These are phyloP conservation scores for Tirmania nivea DNA, from an alignment of 495 filamentous ascomycete genomes.

Conservation along the genomic window DNA sequence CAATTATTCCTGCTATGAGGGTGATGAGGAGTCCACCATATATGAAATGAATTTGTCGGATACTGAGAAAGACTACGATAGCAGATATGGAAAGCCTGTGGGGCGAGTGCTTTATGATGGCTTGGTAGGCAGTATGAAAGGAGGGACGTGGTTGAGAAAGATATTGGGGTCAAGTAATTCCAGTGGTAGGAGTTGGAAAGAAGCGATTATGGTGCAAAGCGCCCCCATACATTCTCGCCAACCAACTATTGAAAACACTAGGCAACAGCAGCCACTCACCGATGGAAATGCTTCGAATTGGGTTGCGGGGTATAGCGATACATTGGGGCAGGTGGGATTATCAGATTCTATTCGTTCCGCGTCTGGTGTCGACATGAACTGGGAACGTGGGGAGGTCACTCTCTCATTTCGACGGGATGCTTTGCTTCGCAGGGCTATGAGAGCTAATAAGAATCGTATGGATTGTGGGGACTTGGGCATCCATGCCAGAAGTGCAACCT, in stretches of 20 bases:
- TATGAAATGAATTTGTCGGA: too few species aligned
- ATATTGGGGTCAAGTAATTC: background rate
- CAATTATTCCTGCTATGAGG: too few species aligned
- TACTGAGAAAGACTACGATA: background rate
- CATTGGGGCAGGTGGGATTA: background rate
- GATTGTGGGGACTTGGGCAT: background rate
- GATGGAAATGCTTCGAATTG: background rate
- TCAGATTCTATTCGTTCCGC: background rate
- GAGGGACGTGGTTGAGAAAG: background rate
- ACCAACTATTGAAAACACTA: background rate
- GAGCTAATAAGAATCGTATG: background rate
- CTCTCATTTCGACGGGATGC: background rate
- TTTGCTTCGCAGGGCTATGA: background rate
- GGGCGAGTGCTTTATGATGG: background rate
- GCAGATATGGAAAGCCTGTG: background rate
- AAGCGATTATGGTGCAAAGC: background rate
- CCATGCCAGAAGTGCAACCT: too few species aligned
- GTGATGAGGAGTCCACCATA: too few species aligned
- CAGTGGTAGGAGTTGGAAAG: background rate
- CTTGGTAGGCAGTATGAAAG: background rate
- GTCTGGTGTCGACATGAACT: background rate
- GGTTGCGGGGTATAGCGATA: background rate
- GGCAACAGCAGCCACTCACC: background rate
- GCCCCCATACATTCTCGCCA: background rate
- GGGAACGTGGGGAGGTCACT: background rate